These are phyloP conservation scores for Eragrostis nindensis DNA, from an alignment of 176 grass and related monocot genomes.

Conservation along the genomic window DNA sequence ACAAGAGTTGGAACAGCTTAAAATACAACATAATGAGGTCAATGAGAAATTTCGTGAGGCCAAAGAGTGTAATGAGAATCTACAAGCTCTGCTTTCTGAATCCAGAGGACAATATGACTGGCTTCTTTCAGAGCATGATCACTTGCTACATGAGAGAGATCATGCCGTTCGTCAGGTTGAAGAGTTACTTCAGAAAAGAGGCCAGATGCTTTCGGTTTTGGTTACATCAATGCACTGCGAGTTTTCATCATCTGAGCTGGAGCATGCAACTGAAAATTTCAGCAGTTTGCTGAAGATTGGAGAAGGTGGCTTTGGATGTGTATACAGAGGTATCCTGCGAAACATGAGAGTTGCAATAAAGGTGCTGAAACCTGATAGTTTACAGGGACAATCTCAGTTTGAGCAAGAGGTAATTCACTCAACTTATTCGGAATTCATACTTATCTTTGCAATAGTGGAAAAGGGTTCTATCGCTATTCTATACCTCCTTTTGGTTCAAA, in stretches of 20 bases:
- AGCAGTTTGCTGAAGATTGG: constrained; percentile 48
- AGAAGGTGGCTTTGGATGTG: constrained; percentile 55
- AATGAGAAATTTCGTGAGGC: too few species aligned
- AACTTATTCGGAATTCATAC: neutral
- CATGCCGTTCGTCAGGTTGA: constrained; percentile 44
- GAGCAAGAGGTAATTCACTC: constrained; percentile 52
- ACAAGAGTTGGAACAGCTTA: constrained; percentile 40
- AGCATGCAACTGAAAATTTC: constrained; percentile 49
- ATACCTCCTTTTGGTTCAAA: neutral
- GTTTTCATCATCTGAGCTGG: constrained; percentile 48
- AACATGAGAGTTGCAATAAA: constrained; percentile 57
- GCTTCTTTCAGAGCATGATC: constrained; percentile 49
- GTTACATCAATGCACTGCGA: constrained; percentile 50
- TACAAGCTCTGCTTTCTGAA: constrained; percentile 47
- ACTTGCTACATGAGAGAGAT: constrained; percentile 48
- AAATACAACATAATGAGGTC: constrained; percentile 20
- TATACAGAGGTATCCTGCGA: constrained; percentile 46
- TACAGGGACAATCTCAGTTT: constrained; percentile 51
- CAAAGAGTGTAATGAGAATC: constrained; percentile 33
- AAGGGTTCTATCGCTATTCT: neutral
- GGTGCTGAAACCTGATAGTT: constrained; percentile 50
- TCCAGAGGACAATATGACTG: constrained; percentile 28
- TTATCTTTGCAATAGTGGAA: constrained; percentile 3
- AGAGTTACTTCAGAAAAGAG: constrained; percentile 52
- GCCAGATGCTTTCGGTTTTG: constrained; percentile 52